Conservation (phyloP, 192 early-diverging fungal genomes). For the Podila minutissima region DNA sequence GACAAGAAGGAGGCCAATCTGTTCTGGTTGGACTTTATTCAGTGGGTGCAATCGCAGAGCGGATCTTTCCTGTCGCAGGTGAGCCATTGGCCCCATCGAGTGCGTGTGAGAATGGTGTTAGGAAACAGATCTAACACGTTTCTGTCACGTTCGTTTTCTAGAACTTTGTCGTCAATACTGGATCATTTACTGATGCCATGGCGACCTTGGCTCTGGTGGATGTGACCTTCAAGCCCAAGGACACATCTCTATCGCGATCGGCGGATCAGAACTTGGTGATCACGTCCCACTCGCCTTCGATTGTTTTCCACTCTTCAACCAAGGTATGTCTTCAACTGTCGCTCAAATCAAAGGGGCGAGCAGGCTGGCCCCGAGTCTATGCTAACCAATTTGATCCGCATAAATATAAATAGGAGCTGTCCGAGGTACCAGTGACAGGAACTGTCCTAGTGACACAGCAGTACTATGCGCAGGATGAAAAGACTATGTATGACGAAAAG, state of each 20-base stretch:
- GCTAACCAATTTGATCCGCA: too few species aligned
- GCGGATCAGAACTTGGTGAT: constrained; percentile 29
- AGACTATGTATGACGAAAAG: constrained; percentile 15
- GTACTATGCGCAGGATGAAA: constrained; percentile 29
- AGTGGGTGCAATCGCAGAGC: constrained; percentile 25
- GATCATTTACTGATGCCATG: constrained; percentile 52
- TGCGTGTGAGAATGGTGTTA: background rate
- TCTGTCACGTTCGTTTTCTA: constrained; percentile 2
- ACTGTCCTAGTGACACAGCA: constrained; percentile 39
- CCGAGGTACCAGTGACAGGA: constrained; percentile 14
- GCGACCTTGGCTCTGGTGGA: constrained; percentile 54
- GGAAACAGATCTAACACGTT: background rate
- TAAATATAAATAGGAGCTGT: constrained; percentile 18
- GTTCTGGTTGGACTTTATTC: constrained; percentile 61
- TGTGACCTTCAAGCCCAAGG: constrained; percentile 38
- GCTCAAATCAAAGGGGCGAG: too few species aligned
- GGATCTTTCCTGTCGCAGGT: constrained; percentile 54
- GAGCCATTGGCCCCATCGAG: background rate
- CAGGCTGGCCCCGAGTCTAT: too few species aligned
- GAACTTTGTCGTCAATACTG: constrained; percentile 53
- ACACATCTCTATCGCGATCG: constrained; percentile 16
- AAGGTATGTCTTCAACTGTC: constrained; percentile 26
- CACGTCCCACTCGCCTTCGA: constrained; percentile 42
- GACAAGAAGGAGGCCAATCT: constrained; percentile 13
- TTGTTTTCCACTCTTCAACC: constrained; percentile 55